Evolutionary conservation across 805 yeast genomes (phyloP), one percentile per base, ranked within the genome.

Genomic region (Wickerhamomyces strasburgensis): DNA sequence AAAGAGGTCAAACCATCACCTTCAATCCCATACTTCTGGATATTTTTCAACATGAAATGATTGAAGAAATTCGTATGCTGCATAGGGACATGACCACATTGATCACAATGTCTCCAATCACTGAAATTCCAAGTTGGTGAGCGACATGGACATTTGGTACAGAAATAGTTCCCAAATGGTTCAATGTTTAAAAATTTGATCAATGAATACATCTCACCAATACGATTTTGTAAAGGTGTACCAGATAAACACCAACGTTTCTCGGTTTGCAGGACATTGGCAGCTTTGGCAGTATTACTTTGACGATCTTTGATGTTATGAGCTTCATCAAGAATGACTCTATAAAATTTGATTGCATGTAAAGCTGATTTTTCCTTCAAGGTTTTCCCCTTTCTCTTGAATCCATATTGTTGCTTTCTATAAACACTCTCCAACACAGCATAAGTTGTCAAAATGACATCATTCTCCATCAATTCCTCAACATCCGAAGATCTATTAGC

Each of bases 231-330:
- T 45, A 93, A 66, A 1, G 99, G 98, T 0, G 99, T 93, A 49
- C 99, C 99, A 4, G 95, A 77, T 21, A 93, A 60, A 61, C 99
- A 93, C 84, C 96, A 85, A 46, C 95, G 64, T 51, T 87, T 85
- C 35, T 77, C 66, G 8, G 95, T 77, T 23, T 70, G 63, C 39
- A 93, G 61, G 41, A 68, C 67, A 55, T 85, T 86, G 2, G 95
- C 96, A 2, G 98, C 95, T 48, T 84, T 80, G 0, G 98, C 89
- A 0, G 98, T 93, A 18, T 90, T 90, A 37, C 93, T 80, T 38
- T 88, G 88, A 40, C 98, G 72, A 58, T 93, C 98, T 56, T 93
- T 93, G 66, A 93, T 90, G 54, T 90, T 90, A 58, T 93, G 99
- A 1, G 98, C 98, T 57, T 93, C 99, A 62, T 93, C 99, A 35